A percentile compares a stretch with the other conserved stretches of the same genome.
These are phyloP conservation scores for Eruca vesicaria DNA, from an alignment of 441 rosid species.

Conservation along the genomic window DNA sequence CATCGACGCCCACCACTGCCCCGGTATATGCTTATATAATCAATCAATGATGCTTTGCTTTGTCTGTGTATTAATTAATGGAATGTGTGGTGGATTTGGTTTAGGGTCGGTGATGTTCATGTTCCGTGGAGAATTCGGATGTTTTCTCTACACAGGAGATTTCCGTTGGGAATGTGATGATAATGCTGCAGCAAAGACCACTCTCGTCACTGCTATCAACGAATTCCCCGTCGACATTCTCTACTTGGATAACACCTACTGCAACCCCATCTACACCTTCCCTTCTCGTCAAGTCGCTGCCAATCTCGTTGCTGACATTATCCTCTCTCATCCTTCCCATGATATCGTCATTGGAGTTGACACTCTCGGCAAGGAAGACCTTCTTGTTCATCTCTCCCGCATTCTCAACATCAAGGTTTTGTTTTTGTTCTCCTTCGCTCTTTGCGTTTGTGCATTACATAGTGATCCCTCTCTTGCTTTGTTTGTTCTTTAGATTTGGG, in stretches of 20 bases:
- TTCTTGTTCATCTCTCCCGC: constrained; percentile 53
- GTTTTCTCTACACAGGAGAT: constrained; percentile 72
- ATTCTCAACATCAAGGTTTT: constrained; percentile 50
- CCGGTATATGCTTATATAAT: constrained; percentile 39
- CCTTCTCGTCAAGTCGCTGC: constrained; percentile 63
- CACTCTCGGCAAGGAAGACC: constrained; percentile 73
- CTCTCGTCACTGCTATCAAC: constrained; percentile 48
- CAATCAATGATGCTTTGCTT: background rate
- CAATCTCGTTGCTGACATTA: constrained; percentile 60
- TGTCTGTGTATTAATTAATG: background rate
- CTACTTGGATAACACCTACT: constrained; percentile 77
- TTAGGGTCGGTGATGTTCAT: constrained; percentile 76
- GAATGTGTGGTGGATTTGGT: background rate
- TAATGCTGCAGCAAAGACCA: constrained; percentile 34
- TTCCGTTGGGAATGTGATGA: constrained; percentile 66
- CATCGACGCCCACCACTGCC: constrained; percentile 78
- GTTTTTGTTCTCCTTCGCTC: background rate
- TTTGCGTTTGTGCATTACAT: background rate
- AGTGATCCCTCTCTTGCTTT: background rate
- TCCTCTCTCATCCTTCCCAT: constrained; percentile 64
- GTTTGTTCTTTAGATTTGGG: constrained; percentile 64
- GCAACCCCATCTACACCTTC: constrained; percentile 63
- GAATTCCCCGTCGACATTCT: constrained; percentile 43
- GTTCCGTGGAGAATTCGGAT: constrained; percentile 77
- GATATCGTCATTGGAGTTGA: constrained; percentile 72